Conservation (phyloP, 495 filamentous ascomycete species). For the Podospora appendiculata region DNA sequence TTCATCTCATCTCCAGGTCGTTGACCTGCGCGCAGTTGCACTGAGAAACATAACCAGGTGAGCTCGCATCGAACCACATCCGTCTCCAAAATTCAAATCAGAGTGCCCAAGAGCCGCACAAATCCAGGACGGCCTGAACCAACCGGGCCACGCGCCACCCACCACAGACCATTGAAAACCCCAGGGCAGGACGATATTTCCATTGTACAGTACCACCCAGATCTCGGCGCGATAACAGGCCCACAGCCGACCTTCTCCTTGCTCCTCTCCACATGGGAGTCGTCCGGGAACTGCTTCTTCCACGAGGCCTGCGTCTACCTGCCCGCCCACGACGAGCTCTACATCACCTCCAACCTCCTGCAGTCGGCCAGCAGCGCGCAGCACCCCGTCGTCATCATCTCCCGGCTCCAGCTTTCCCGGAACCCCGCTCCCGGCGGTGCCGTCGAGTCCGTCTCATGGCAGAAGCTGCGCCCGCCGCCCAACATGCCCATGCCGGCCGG, state of each 20-base stretch:
- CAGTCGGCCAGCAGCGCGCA: conserved; percentile 28
- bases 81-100: too few species aligned
- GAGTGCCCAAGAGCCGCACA: too few species aligned
- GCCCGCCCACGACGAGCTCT: conserved; percentile 35
- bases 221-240: conserved; percentile 12
- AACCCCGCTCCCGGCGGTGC: neutral
- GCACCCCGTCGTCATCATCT: conserved; percentile 35
- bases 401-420: conserved; percentile 16
- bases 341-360: conserved; percentile 50
- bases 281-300: conserved; percentile 42
- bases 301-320: conserved; percentile 53
- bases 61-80: neutral
- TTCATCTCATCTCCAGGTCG: neutral
- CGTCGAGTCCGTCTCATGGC: conserved; percentile 17
- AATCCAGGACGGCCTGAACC: neutral
- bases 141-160: neutral
- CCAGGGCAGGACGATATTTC: neutral
- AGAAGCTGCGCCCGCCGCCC: conserved; percentile 33
- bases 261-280: conserved; percentile 27
- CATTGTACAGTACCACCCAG: conserved; percentile 17
- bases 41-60: neutral
- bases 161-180: neutral
- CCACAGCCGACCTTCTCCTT: conserved; percentile 20
- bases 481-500: conserved; percentile 50
- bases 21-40: neutral